phyloP scores from a whole-genome alignment of 441 rosid species.

The Populus hybrid region DNA sequence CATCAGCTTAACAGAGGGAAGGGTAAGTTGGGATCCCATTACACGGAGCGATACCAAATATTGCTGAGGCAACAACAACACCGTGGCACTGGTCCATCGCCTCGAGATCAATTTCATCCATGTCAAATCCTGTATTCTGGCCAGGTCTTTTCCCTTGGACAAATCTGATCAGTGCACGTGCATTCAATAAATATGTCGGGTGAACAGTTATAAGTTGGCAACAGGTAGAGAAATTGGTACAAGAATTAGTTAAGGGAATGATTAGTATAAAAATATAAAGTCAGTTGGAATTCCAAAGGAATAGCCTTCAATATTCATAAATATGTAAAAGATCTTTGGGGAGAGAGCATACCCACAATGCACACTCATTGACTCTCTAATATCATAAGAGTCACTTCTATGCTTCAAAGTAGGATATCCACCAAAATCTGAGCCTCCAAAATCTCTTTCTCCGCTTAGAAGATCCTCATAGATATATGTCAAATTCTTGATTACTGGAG shows the following conservation, averaged over 20 bases:
- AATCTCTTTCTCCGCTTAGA: conserved; percentile 45
- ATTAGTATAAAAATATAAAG: not conserved
- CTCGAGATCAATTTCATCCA: conserved; percentile 65
- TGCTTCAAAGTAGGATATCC: conserved; percentile 76
- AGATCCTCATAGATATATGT: conserved; percentile 63
- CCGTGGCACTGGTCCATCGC: conserved; percentile 78
- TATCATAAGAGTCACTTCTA: conserved; percentile 68
- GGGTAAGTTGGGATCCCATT: conserved; percentile 7
- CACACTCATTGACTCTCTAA: conserved; percentile 71
- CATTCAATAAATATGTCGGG: conserved; percentile 9
- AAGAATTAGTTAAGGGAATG: not conserved
- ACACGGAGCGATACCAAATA: conserved; percentile 59
- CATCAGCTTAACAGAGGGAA: conserved; percentile 10
- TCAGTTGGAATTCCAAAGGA: not conserved
- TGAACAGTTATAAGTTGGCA: not conserved
- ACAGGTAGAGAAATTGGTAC: not conserved
- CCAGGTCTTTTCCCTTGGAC: conserved; percentile 79
- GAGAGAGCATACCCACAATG: conserved; percentile 71
- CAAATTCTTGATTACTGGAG: conserved; percentile 62
- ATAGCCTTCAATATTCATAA: not conserved
- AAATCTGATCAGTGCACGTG: conserved; percentile 47
- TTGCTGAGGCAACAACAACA: conserved; percentile 84
- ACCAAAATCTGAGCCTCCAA: conserved; percentile 90
- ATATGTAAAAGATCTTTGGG: not conserved
- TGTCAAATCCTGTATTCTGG: conserved; percentile 67